These are phyloP conservation scores for Stagonosporopsis vannaccii DNA, from an alignment of 2,329 filamentous ascomycete genomes.

Conservation along the genomic window DNA sequence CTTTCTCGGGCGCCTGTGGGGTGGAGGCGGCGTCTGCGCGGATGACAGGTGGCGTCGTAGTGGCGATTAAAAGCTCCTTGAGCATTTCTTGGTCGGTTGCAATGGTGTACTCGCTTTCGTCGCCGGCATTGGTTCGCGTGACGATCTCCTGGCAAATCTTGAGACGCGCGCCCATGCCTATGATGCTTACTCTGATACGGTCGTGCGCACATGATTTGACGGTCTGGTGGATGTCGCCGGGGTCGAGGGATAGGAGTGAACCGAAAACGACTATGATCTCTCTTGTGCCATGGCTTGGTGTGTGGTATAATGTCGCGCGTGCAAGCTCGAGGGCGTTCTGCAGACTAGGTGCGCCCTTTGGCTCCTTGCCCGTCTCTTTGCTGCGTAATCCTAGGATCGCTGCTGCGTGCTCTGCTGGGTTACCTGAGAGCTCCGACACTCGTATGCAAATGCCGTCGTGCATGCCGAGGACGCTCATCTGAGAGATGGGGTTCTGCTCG, in stretches of 20 bases:
- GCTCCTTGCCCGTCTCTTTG: conserved; percentile 68
- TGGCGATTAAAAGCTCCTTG: conserved; percentile 83
- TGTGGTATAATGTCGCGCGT: conserved; percentile 88
- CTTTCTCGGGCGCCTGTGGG: conserved; percentile 47
- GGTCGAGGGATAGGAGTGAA: conserved; percentile 87
- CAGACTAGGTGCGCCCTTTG: conserved; percentile 63
- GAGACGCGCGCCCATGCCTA: conserved; percentile 89
- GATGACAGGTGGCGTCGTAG: conserved; percentile 88
- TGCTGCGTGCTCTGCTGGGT: conserved; percentile 85
- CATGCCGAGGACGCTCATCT: conserved; percentile 92
- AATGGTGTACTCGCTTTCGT: conserved; percentile 78
- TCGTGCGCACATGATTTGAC: conserved; percentile 80
- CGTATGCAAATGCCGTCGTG: conserved; percentile 86
- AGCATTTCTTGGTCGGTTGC: conserved; percentile 89
- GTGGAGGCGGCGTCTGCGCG: conserved; percentile 59
- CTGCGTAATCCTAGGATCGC: conserved; percentile 71
- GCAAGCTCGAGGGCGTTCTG: conserved; percentile 98
- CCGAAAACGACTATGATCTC: conserved; percentile 94
- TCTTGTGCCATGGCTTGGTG: conserved; percentile 89
- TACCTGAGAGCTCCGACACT: conserved; percentile 89
- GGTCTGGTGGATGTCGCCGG: conserved; percentile 93
- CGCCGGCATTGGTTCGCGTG: conserved; percentile 82
- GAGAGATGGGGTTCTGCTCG: conserved; percentile 97
- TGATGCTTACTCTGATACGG: conserved; percentile 84
- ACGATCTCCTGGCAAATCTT: conserved; percentile 92